phyloP scores from a whole-genome alignment of 2,329 filamentous ascomycete genomes.

The Cordyceps tenuipes region DNA sequence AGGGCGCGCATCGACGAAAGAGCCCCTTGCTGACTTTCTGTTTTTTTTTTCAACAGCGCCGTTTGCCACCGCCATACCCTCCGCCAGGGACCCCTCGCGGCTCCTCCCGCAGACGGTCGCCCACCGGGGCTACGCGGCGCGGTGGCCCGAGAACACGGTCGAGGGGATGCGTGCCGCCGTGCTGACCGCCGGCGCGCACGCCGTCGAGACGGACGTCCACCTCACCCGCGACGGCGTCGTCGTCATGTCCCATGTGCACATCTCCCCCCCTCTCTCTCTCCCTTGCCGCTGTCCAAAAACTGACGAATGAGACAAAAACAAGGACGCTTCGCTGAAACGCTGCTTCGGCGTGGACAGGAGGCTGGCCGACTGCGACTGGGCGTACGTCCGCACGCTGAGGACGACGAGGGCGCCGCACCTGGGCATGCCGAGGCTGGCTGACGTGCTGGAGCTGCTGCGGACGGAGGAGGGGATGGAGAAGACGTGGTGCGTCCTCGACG shows the following conservation, averaged over 20 bases:
- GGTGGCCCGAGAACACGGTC: slow-evolving; percentile 80
- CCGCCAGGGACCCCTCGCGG: slow-evolving; percentile 18
- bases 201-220: slow-evolving; percentile 83
- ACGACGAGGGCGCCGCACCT: slow-evolving; percentile 61
- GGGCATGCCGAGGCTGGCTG: slow-evolving; percentile 63
- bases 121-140: slow-evolving; percentile 70
- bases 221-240: slow-evolving; percentile 75
- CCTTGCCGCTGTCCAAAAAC: too few species aligned
- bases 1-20: not conserved
- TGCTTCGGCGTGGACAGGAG: slow-evolving; percentile 71
- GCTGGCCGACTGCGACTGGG: slow-evolving; percentile 70
- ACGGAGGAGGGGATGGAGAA: slow-evolving; percentile 53
- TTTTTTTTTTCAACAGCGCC: too few species aligned
- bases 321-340: slow-evolving; percentile 69
- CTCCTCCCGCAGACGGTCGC: slow-evolving; percentile 63
- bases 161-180: slow-evolving; percentile 67
- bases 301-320: slow-evolving; percentile 23
- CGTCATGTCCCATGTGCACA: slow-evolving; percentile 66
- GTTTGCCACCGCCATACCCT: slow-evolving; percentile 27
- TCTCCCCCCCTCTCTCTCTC: not conserved
- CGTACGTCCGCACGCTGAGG: slow-evolving; percentile 57
- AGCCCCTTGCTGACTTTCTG: not conserved
- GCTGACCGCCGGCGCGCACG: slow-evolving; percentile 60
- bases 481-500: slow-evolving; percentile 78
- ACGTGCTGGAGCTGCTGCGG: slow-evolving; percentile 63